Evolutionary conservation across 2,329 filamentous ascomycete genomes (phyloP).

Genomic region (Blumeriella jaapii): DNA sequence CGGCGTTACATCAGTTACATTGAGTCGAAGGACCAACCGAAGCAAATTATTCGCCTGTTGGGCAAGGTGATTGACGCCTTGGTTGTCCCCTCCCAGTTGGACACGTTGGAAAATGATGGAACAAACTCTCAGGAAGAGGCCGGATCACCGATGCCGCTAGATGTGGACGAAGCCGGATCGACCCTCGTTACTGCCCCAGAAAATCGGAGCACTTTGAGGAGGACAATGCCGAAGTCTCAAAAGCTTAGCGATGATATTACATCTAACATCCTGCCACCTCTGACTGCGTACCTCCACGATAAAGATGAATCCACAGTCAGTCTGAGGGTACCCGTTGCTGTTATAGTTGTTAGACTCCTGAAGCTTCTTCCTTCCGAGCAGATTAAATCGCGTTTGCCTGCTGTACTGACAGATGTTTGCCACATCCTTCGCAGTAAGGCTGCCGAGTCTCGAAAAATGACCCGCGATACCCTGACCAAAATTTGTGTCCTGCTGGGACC

Average conservation of each 20-base stretch:
- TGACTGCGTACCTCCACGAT: constrained; percentile 79
- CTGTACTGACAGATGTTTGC: constrained; percentile 82
- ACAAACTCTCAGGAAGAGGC: no score
- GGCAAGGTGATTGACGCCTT: constrained; percentile 73
- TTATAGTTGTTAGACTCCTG: constrained; percentile 80
- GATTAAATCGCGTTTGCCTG: constrained; percentile 63
- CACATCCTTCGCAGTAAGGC: constrained; percentile 85
- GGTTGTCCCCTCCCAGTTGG: constrained; percentile 28
- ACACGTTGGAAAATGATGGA: background rate
- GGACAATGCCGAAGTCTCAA: constrained; percentile 52
- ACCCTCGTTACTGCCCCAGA: constrained; percentile 20
- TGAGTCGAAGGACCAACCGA: constrained; percentile 70
- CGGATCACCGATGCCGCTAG: no score
- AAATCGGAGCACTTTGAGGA: constrained; percentile 38
- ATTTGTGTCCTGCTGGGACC: constrained; percentile 74
- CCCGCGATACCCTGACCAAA: constrained; percentile 75
- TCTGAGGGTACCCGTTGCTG: constrained; percentile 77
- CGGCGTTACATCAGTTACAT: constrained; percentile 77
- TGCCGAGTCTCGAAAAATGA: constrained; percentile 81
- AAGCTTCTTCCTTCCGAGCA: constrained; percentile 65
- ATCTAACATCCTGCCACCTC: constrained; percentile 62
- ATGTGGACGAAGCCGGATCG: no score
- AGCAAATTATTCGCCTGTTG: constrained; percentile 72
- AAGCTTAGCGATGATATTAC: constrained; percentile 64
- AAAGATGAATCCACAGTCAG: constrained; percentile 94